phyloP scores from a whole-genome alignment of 1,139 yeast species.

The Yamadazyma trypodendri region DNA sequence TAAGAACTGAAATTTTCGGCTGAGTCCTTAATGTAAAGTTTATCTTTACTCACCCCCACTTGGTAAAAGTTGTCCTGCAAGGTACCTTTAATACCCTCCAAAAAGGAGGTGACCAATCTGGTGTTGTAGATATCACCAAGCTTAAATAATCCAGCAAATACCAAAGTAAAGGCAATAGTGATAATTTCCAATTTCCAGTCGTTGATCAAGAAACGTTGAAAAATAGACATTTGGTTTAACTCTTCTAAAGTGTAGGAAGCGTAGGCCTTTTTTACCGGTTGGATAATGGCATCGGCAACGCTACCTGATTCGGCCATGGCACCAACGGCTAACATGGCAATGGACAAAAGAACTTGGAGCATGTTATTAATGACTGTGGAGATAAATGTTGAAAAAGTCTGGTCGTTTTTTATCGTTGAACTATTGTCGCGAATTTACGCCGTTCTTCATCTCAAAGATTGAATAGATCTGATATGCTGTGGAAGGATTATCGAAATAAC shows the following conservation, averaged over 20 bases:
- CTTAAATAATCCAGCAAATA: slow-evolving; percentile 47
- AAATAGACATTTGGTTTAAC: slow-evolving; percentile 46
- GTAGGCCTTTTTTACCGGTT: slow-evolving; percentile 20
- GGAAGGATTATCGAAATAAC: no score
- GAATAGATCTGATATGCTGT: no score
- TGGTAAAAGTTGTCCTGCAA: slow-evolving; percentile 72
- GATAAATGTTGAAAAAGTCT: slow-evolving; percentile 1
- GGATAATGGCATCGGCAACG: slow-evolving; percentile 6
- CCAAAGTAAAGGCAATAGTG: slow-evolving; percentile 50
- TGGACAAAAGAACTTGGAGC: slow-evolving; percentile 7
- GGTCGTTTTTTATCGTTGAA: background rate
- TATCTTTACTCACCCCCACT: slow-evolving; percentile 63
- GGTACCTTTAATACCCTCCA: slow-evolving; percentile 40
- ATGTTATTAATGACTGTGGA: slow-evolving; percentile 1
- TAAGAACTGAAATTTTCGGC: slow-evolving; percentile 71
- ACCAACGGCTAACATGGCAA: slow-evolving; percentile 9
- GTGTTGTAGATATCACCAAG: slow-evolving; percentile 63
- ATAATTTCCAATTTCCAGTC: slow-evolving; percentile 76
- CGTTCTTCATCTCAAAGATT: no score
- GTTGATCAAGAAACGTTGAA: slow-evolving; percentile 51
- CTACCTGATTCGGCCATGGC: slow-evolving; percentile 1
- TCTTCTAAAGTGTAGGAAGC: slow-evolving; percentile 48
- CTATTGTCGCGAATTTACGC: slow-evolving; percentile 3
- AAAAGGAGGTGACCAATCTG: slow-evolving; percentile 51
- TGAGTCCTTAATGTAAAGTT: slow-evolving; percentile 62